These are phyloP conservation scores for Dactylorhiza incarnata DNA, from an alignment of 106 monocot species.

Conservation along the genomic window DNA sequence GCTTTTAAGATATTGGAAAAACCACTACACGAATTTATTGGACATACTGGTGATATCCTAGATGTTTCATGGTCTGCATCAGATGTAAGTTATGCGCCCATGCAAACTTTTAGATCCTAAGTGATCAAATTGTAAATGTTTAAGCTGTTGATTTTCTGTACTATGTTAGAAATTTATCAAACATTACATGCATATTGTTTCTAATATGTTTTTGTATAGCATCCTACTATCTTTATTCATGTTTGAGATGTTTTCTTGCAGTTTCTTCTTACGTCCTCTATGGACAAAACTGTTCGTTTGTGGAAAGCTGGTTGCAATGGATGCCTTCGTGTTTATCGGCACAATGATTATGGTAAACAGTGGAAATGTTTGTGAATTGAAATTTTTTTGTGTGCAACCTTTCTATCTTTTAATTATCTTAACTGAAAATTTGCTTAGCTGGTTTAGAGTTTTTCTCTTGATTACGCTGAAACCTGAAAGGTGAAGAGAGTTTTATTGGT, in stretches of 20 bases:
- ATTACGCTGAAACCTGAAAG: not conserved
- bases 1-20: slow-evolving; percentile 40
- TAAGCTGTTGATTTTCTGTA: not conserved
- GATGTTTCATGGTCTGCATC: slow-evolving; percentile 66
- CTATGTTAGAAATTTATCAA: not conserved
- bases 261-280: slow-evolving; percentile 61
- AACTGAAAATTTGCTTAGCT: not conserved
- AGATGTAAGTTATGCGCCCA: slow-evolving; percentile 35
- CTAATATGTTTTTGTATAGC: not conserved
- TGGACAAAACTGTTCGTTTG: slow-evolving; percentile 70
- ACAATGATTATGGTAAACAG: slow-evolving; percentile 67
- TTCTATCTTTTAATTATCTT: not conserved
- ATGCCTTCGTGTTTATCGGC: slow-evolving; percentile 56
- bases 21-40: slow-evolving; percentile 44
- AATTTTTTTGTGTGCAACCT: not conserved
- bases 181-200: not conserved
- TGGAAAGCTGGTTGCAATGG: slow-evolving; percentile 59
- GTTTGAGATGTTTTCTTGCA: slow-evolving; percentile 21
- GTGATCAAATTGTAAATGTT: not conserved
- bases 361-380: not conserved
- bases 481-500: not conserved
- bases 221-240: not conserved
- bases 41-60: slow-evolving; percentile 49
- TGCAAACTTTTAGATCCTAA: not conserved
- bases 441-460: not conserved